A percentile compares a stretch with the other conserved stretches of the same genome.
phyloP scores from a whole-genome alignment of 768 basidiomycete genomes.

The Artomyces pyxidatus region DNA sequence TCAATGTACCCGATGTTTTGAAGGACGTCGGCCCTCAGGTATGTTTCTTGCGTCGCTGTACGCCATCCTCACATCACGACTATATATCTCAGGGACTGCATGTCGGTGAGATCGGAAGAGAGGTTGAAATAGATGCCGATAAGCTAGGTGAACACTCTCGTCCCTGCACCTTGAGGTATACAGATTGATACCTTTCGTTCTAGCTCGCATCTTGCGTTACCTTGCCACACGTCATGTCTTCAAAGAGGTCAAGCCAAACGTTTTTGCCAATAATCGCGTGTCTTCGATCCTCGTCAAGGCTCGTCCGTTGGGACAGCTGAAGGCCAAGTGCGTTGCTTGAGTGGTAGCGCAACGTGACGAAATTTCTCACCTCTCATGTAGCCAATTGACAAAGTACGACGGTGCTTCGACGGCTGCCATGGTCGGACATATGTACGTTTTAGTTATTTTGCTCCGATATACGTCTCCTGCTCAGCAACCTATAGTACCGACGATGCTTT shows the following conservation, averaged over 20 bases:
- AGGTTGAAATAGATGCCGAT: background rate
- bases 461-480: too few species aligned
- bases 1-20: slow-evolving; percentile 4
- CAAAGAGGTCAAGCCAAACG: slow-evolving; percentile 27
- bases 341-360: too few species aligned
- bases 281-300: slow-evolving; percentile 28
- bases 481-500: background rate
- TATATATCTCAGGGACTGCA: slow-evolving; percentile 4
- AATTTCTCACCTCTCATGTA: background rate
- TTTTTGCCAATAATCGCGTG: slow-evolving; percentile 32
- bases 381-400: slow-evolving; percentile 7
- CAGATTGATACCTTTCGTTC: background rate
- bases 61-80: background rate
- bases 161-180: background rate
- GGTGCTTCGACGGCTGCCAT: slow-evolving; percentile 16
- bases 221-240: slow-evolving; percentile 33
- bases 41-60: background rate
- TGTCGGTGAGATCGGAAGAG: slow-evolving; percentile 4
- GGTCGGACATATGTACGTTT: slow-evolving; percentile 14
- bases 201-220: slow-evolving; percentile 31
- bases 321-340: background rate
- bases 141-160: slow-evolving; percentile 4
- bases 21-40: slow-evolving; percentile 6
- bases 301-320: slow-evolving; percentile 18
- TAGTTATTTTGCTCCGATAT: background rate